These are phyloP conservation scores for Plantago lanceolata DNA, from an alignment of 305 asterid species.

Conservation along the genomic window DNA sequence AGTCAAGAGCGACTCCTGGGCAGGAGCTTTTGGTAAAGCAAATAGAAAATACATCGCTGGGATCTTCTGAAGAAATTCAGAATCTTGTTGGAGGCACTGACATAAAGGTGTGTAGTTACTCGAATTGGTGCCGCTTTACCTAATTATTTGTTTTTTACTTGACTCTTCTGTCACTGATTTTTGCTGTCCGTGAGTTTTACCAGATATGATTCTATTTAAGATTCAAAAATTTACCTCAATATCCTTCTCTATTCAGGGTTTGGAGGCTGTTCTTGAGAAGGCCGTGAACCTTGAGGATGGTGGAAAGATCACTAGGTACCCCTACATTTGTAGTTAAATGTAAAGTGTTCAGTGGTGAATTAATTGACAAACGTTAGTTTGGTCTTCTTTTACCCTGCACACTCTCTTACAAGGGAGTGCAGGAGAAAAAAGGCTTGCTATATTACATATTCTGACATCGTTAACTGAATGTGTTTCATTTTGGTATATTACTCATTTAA, in stretches of 20 bases:
- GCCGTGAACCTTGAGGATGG: constrained; percentile 96
- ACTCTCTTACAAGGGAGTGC: constrained; percentile 18
- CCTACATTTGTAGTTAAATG: constrained; percentile 20
- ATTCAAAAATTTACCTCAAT: constrained; percentile 25
- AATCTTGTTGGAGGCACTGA: constrained; percentile 83
- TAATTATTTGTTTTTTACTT: constrained; percentile 16
- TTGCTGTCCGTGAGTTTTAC: constrained; percentile 23
- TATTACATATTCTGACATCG: constrained; percentile 19
- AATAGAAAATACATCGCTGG: constrained; percentile 46
- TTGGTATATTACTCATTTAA: constrained; percentile 18
- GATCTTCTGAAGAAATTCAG: constrained; percentile 78
- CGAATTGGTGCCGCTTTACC: constrained; percentile 12
- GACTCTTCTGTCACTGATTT: constrained; percentile 13
- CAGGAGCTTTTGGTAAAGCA: constrained; percentile 39
- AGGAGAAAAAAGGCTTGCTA: constrained; percentile 21
- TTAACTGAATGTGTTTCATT: constrained; percentile 17
- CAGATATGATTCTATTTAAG: constrained; percentile 18
- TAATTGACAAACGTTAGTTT: constrained; percentile 16
- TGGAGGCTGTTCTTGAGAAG: constrained; percentile 99
- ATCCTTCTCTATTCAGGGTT: constrained; percentile 48
- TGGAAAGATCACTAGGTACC: constrained; percentile 74
- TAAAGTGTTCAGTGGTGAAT: constrained; percentile 23
- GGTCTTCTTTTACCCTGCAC: constrained; percentile 12
- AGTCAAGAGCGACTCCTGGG: constrained; percentile 19
- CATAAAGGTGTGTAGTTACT: constrained; percentile 61